Percentiles rank a stretch among this genome's conserved stretches.
These are phyloP conservation scores for Dittrichia graveolens DNA, from an alignment of 129 eudicot genomes.

Conservation along the genomic window DNA sequence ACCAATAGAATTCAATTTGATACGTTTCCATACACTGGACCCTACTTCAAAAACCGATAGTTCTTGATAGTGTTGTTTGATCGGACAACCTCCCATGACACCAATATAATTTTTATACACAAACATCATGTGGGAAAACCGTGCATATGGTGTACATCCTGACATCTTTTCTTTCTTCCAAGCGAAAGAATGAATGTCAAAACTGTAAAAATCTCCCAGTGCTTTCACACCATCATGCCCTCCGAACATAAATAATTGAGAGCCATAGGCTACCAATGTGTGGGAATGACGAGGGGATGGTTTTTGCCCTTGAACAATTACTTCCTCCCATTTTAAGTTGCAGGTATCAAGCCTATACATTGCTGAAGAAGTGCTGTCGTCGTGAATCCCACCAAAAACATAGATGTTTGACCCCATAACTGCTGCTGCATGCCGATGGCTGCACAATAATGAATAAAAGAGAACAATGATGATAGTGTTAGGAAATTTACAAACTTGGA, in stretches of 20 bases:
- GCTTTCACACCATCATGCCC: conserved; percentile 83
- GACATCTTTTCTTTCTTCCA: conserved; percentile 65
- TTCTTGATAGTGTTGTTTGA: conserved; percentile 66
- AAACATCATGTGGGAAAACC: conserved; percentile 96
- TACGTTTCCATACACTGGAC: conserved; percentile 58
- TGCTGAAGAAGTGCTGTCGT: conserved; percentile 51
- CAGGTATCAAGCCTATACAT: conserved; percentile 64
- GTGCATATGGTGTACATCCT: conserved; percentile 69
- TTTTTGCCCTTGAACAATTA: conserved; percentile 55
- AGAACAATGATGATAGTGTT: background rate
- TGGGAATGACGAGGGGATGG: conserved; percentile 97
- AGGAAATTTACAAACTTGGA: background rate
- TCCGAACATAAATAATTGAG: conserved; percentile 71
- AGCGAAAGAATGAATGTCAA: conserved; percentile 52
- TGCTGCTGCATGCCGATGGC: conserved; percentile 97
- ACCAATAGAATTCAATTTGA: conserved; percentile 51
- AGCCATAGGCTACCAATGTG: conserved; percentile 58
- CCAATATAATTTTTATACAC: conserved; percentile 67
- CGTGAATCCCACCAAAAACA: conserved; percentile 77
- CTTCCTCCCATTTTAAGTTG: conserved; percentile 62
- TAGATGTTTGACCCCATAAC: conserved; percentile 69
- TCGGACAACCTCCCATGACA: conserved; percentile 95
- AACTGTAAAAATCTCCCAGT: conserved; percentile 74
- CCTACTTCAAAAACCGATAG: conserved; percentile 58
- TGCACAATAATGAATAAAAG: conserved; percentile 29